Evolutionary conservation across 768 basidiomycete species (phyloP).

Genomic region (Rhodosporidiobolus odoratus): DNA sequence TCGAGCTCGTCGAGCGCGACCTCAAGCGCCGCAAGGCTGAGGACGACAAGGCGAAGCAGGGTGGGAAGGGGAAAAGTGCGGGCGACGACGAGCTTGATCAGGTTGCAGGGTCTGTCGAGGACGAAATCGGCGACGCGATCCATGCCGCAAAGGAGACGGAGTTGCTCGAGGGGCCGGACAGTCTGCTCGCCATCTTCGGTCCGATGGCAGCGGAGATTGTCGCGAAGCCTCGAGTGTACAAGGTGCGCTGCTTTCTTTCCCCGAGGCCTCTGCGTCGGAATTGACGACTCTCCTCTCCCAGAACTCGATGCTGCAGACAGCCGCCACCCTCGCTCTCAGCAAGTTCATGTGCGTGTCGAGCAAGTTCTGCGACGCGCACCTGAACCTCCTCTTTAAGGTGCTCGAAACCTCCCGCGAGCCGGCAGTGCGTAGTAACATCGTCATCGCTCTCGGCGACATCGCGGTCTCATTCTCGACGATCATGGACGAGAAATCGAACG

Average conservation of each 20-base stretch:
- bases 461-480: constrained; percentile 97
- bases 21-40: constrained; percentile 95
- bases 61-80: constrained; percentile 47
- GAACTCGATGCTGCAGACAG: constrained; percentile 79
- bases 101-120: constrained; percentile 94
- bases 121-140: constrained; percentile 93
- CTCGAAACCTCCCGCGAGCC: constrained; percentile 85
- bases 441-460: constrained; percentile 94
- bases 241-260: constrained; percentile 53
- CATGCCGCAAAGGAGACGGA: constrained; percentile 77
- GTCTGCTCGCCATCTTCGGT: constrained; percentile 76
- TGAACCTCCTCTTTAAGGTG: constrained; percentile 84
- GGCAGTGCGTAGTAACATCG: constrained; percentile 88
- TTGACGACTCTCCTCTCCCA: constrained; percentile 45
- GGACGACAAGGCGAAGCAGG: constrained; percentile 68
- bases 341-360: constrained; percentile 96
- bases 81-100: constrained; percentile 89
- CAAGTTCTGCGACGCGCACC: constrained; percentile 84
- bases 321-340: constrained; percentile 81
- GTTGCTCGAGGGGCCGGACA: constrained; percentile 73
- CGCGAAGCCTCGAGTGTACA: constrained; percentile 82
- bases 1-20: constrained; percentile 91
- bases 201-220: constrained; percentile 87
- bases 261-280: too few relatives aligned
- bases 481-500: constrained; percentile 93